These are phyloP conservation scores for Monosporascus ibericus DNA, from an alignment of 2,329 filamentous ascomycete species.

Conservation along the genomic window DNA sequence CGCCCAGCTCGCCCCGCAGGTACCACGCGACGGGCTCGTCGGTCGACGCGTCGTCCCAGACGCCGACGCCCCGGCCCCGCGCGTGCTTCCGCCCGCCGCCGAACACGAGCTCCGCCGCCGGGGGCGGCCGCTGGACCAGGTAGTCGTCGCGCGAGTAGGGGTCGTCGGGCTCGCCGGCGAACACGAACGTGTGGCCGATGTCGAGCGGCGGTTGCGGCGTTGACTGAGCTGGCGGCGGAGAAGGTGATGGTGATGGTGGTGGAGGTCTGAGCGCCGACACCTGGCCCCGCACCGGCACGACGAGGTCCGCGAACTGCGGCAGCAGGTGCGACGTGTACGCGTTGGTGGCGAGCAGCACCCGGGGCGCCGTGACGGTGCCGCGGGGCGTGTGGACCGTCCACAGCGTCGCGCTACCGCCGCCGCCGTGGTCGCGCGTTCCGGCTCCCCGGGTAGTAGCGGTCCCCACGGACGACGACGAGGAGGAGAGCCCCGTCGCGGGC, in stretches of 20 bases:
- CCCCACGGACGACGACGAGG: not conserved
- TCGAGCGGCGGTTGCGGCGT: constrained; percentile 21
- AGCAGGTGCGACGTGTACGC: constrained; percentile 75
- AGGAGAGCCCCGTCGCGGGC: constrained; percentile 48
- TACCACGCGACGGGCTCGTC: constrained; percentile 51
- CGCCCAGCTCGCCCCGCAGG: constrained; percentile 40
- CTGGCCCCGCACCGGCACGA: constrained; percentile 72
- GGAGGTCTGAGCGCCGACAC: constrained; percentile 62
- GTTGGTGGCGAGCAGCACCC: constrained; percentile 75
- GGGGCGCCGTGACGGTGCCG: constrained; percentile 56
- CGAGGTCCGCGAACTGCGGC: constrained; percentile 61
- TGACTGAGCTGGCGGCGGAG: no score
- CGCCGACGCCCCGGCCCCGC: constrained; percentile 44
- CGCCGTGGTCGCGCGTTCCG: not conserved
- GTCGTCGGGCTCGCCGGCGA: constrained; percentile 38
- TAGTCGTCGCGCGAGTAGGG: constrained; percentile 57
- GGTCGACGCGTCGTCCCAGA: constrained; percentile 53
- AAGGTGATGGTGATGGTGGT: constrained; percentile 8
- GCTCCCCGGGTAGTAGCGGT: not conserved
- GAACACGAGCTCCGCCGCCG: constrained; percentile 57
- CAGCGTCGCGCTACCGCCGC: constrained; percentile 14
- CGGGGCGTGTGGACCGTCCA: constrained; percentile 65
- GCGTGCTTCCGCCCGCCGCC: constrained; percentile 62
- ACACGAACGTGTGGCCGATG: constrained; percentile 57
- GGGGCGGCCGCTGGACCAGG: constrained; percentile 61